Base-by-base conservation (phyloP, 768 basidiomycete genomes). In the Calocera cornea region DNA sequence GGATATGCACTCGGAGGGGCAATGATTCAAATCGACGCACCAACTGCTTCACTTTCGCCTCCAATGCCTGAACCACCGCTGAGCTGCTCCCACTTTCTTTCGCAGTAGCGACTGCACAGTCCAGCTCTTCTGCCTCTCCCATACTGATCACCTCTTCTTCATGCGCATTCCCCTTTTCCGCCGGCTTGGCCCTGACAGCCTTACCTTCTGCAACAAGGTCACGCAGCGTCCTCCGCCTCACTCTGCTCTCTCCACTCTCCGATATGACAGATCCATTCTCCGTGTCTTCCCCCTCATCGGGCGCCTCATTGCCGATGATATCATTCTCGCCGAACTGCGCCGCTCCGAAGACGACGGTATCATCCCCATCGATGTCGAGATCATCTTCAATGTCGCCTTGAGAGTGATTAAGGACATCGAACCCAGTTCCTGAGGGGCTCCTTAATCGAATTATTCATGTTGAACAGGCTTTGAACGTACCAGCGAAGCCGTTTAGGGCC, bases 391-490 rank as follows among this genome's bases (percentile, higher is more conserved):
- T 81, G 68, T 90, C 89, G 68, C 81, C 77, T 19, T 81, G 79
- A n/a, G 80, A 74, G 29, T 77, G 77, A 69, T 84, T 78, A 41
- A 87, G 85, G 10, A 84, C 80, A 67, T 84, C 81, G 73, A 91
- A 89, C n/a, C 90, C 90, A 7, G 84, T 83, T 14, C 88, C 89
- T 87, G n/a, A n/a, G n/a, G n/a, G n/a, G n/a, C n/a, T n/a, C n/a
- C n/a, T n/a, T n/a, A n/a, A n/a, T n/a, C n/a, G n/a, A n/a, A n/a
- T n/a, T n/a, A n/a, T n/a, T n/a, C n/a, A n/a, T n/a, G 34, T 41
- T 14, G 16, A 3, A 38, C 41, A 41, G 14, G 69, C 29, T 41
- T 63, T 67, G 65, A 36, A 72, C 76, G 38, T 68, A 76, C 73
- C 76, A 71, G 76, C 74, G 68, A 76, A 72, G 70, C 74, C 78